phyloP scores from a whole-genome alignment of 1,284 basidiomycete species.

The Moniliophthora roreri region DNA sequence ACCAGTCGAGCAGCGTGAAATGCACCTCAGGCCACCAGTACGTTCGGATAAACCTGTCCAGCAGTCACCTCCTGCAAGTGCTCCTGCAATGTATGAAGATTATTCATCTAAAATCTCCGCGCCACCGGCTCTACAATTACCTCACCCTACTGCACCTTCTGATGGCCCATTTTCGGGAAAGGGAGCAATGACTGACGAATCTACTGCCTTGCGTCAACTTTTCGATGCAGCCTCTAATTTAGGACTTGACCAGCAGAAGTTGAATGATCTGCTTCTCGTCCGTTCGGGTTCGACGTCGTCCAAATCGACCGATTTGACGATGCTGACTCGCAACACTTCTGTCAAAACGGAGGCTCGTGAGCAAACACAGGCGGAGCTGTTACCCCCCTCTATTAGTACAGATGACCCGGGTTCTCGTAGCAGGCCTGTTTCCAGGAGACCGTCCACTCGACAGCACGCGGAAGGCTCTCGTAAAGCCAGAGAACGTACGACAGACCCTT shows the following conservation, averaged over 20 bases:
- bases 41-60: not conserved
- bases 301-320: constrained; percentile 45
- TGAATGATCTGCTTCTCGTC: constrained; percentile 62
- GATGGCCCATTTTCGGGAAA: constrained; percentile 23
- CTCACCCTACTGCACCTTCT: constrained; percentile 10
- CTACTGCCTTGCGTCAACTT: constrained; percentile 61
- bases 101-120: not conserved
- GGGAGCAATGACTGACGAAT: constrained; percentile 21
- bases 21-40: constrained; percentile 5
- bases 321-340: constrained; percentile 45
- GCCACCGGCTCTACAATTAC: constrained; percentile 1
- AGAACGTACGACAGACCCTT: constrained; percentile 37
- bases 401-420: constrained; percentile 30
- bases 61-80: not conserved
- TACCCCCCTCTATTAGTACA: constrained; percentile 26
- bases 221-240: constrained; percentile 74
- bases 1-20: constrained; percentile 14
- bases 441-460: constrained; percentile 29
- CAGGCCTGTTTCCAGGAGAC: constrained; percentile 31
- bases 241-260: constrained; percentile 67
- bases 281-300: constrained; percentile 70
- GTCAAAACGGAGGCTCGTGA: constrained; percentile 19
- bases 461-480: constrained; percentile 34
- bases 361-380: constrained; percentile 10
- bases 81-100: not conserved